Conservation (phyloP, 441 rosid genomes). For the Theobroma grandiflorum region DNA sequence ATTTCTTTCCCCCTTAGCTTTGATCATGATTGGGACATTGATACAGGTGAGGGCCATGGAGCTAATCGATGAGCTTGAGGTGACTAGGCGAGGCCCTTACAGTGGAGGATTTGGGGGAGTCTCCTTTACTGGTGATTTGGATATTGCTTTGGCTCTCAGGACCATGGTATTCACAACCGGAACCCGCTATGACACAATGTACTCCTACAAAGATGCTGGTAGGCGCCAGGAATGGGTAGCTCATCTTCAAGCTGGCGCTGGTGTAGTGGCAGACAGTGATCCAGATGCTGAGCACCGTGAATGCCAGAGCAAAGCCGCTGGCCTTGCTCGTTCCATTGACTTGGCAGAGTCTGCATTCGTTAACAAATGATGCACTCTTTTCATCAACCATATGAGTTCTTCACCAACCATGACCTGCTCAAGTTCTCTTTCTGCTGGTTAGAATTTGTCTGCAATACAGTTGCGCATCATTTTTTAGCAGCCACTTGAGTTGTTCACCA, state of each 20-base stretch:
- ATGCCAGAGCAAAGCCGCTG: conserved; percentile 79
- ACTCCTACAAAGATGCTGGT: conserved; percentile 54
- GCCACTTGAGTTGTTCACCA: not conserved
- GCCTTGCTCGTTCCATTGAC: conserved; percentile 82
- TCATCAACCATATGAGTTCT: not conserved
- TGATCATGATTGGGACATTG: conserved; percentile 17
- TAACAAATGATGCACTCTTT: conserved; percentile 27
- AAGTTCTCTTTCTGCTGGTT: not conserved
- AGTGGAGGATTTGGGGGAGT: conserved; percentile 87
- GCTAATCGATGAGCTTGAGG: conserved; percentile 75
- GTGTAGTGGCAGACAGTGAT: conserved; percentile 73
- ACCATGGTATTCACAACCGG: conserved; percentile 81
- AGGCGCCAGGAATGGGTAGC: conserved; percentile 80
- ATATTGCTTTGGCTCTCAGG: conserved; percentile 73
- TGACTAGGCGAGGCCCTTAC: conserved; percentile 82
- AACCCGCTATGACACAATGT: conserved; percentile 61
- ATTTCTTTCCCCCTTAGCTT: not conserved
- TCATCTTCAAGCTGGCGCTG: conserved; percentile 86
- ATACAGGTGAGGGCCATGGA: conserved; percentile 91
- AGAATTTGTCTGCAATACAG: too few species aligned
- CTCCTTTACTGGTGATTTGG: conserved; percentile 82
- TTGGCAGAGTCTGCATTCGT: conserved; percentile 79
- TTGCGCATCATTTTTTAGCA: too few species aligned
- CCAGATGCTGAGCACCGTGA: conserved; percentile 75
- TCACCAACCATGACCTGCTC: not conserved